These are phyloP conservation scores for Castanea sativa DNA, from an alignment of 306 rosid species.

Conservation along the genomic window DNA sequence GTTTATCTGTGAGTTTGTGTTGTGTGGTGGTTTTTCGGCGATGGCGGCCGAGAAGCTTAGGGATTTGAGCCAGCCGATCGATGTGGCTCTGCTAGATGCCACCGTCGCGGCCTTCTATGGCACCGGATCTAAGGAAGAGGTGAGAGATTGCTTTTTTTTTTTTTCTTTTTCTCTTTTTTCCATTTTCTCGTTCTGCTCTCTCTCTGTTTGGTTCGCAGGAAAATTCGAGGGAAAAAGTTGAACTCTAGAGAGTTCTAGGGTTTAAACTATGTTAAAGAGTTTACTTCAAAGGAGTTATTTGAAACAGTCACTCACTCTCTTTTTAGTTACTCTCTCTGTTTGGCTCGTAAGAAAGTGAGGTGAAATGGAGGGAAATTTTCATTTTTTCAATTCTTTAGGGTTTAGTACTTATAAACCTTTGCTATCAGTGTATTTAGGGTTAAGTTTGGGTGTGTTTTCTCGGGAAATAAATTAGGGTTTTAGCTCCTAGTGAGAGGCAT, in stretches of 20 bases:
- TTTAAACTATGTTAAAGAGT: neutral
- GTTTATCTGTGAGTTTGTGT: slow-evolving; percentile 29
- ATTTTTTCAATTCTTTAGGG: slow-evolving; percentile 1
- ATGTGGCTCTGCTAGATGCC: slow-evolving; percentile 84
- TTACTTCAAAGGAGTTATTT: neutral
- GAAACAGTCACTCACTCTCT: neutral
- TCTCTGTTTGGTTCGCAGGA: neutral
- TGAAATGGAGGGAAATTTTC: neutral
- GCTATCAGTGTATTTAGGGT: neutral
- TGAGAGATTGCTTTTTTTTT: slow-evolving; percentile 14
- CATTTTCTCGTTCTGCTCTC: neutral
- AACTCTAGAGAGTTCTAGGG: slow-evolving; percentile 5
- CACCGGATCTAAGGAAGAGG: slow-evolving; percentile 99
- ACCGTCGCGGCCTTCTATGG: slow-evolving; percentile 99
- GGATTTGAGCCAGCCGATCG: slow-evolving; percentile 92
- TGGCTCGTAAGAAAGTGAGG: neutral
- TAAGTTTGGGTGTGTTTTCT: slow-evolving; percentile 4
- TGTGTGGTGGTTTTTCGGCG: slow-evolving; percentile 8
- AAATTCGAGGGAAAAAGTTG: neutral
- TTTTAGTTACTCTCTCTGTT: neutral
- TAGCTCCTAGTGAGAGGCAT: neutral
- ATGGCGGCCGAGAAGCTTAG: slow-evolving; percentile 98
- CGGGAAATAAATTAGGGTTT: neutral
- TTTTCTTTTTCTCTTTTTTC: too few species aligned
- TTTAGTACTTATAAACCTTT: neutral